Percentiles rank a stretch among this genome's conserved stretches.
phyloP scores from a whole-genome alignment of 805 yeast genomes.

The Cyberlindnera galapagoensis region DNA sequence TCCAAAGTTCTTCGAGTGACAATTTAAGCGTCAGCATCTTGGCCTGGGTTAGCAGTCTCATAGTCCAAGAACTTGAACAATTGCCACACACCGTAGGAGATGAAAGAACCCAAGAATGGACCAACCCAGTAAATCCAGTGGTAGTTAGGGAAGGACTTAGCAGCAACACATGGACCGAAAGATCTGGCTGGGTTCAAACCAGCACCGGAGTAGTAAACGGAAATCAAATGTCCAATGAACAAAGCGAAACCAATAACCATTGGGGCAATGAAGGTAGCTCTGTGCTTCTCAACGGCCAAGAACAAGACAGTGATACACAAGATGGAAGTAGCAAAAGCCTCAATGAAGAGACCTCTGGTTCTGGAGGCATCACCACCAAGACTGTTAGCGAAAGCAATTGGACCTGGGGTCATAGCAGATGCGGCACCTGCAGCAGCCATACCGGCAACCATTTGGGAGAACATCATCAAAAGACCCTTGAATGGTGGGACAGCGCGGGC shows the following conservation, averaged over 20 bases:
- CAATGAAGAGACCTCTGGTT: conserved; percentile 72
- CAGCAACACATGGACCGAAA: conserved; percentile 77
- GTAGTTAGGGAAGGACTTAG: conserved; percentile 66
- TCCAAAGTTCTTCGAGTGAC: no score
- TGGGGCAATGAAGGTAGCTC: conserved; percentile 74
- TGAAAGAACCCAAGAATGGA: conserved; percentile 63
- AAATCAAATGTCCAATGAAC: conserved; percentile 74
- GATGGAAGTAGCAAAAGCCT: conserved; percentile 71
- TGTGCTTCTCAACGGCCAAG: conserved; percentile 78
- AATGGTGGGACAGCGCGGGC: conserved; percentile 69
- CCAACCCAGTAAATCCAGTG: conserved; percentile 95
- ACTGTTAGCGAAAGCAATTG: conserved; percentile 60
- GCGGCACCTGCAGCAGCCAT: conserved; percentile 93
- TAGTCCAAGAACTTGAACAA: conserved; percentile 58
- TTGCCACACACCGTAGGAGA: conserved; percentile 66
- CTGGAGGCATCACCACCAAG: conserved; percentile 68
- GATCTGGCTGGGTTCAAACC: conserved; percentile 90
- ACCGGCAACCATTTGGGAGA: conserved; percentile 75
- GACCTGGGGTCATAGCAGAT: conserved; percentile 78
- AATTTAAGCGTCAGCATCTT: conserved; percentile 47
- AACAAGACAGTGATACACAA: conserved; percentile 73
- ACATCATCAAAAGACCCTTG: conserved; percentile 58
- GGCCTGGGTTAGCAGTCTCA: conserved; percentile 65
- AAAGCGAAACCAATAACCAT: conserved; percentile 76
- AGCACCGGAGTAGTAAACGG: conserved; percentile 83